Evolutionary conservation across 108 stramenopile species (phyloP), one percentile per base, ranked within the genome.

Genomic region (Pelagomonas calceolata): DNA sequence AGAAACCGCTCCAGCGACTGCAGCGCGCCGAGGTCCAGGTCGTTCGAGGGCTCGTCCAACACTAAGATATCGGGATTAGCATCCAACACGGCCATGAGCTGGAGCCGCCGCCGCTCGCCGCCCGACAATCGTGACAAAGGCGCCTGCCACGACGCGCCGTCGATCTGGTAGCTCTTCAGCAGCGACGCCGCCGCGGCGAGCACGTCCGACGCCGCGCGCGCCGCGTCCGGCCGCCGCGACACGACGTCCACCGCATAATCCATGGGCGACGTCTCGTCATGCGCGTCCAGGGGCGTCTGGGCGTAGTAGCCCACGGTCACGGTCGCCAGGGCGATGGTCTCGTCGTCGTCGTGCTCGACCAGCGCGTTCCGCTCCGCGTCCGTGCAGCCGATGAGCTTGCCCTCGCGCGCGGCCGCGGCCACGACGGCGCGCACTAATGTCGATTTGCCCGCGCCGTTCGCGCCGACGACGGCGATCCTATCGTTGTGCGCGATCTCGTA

Each of bases 401-500:
- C 51, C 51, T 60, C 51, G 51, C 51, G 51, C 51, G 51, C 51
- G 21, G 51, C 51, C 51, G 18, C 21, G 7, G 21, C 51, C 29
- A 32, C 17, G 34, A 33, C 39, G 36, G 37, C 33, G 21, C 65
- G 39, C n/a, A 39, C 26, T 70, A 70, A 36, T 3, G 63, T 65
- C 30, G 18, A 64, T 63, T 82, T 87, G n/a, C 86, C 90, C 21
- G 84, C 87, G 32, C 90, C 92, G 73, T 92, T 91, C 3, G 79
- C 76, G 63, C 92, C 92, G n/a, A 86, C 88, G 43, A 91, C 85
- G 33, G 86, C 90, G 45, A 93, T 89, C 21, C 88, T 73, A 73
- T 93, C 92, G 30, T 87, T 88, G 34, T 77, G 68, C 35, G 79
- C 85, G 72, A 93, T 91, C 67, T 91, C 86, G 64, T 93, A 91